A percentile compares a stretch with the other conserved stretches of the same genome.
Conservation (phyloP, 257 asterid species). For the Avicennia marina region DNA sequence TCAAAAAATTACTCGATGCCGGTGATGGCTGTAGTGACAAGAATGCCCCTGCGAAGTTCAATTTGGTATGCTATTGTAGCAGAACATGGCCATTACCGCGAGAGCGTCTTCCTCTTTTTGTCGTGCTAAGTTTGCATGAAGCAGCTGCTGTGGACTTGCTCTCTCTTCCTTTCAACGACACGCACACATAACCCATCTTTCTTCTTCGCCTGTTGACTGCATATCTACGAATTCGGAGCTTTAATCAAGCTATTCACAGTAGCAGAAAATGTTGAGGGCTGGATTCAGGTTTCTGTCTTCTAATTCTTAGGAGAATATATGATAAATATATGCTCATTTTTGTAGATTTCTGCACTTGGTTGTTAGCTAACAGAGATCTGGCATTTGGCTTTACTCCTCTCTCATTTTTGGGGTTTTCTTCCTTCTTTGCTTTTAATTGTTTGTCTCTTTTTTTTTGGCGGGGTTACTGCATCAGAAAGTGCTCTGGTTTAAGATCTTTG, state of each 20-base stretch:
- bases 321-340: neutral
- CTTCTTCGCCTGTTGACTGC: neutral
- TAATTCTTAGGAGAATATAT: neutral
- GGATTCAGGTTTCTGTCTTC: slow-evolving; percentile 31
- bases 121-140: no score
- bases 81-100: no score
- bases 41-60: no score
- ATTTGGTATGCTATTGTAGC: no score
- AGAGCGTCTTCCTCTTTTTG: no score
- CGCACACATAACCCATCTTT: no score
- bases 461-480: slow-evolving; percentile 16
- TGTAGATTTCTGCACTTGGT: neutral
- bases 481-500: slow-evolving; percentile 17
- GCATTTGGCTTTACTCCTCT: slow-evolving; percentile 15
- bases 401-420: neutral
- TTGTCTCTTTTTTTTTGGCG: neutral
- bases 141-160: no score
- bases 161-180: no score
- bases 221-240: neutral
- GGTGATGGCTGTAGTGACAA: no score
- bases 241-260: neutral
- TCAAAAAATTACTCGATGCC: no score
- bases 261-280: slow-evolving; percentile 31
- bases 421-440: neutral
- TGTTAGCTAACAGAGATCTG: slow-evolving; percentile 7